Percentiles rank a stretch among this genome's conserved stretches.
Evolutionary conservation across 164 flowering plant genomes (phyloP).

Genomic region (Vitis rotundifolia): DNA sequence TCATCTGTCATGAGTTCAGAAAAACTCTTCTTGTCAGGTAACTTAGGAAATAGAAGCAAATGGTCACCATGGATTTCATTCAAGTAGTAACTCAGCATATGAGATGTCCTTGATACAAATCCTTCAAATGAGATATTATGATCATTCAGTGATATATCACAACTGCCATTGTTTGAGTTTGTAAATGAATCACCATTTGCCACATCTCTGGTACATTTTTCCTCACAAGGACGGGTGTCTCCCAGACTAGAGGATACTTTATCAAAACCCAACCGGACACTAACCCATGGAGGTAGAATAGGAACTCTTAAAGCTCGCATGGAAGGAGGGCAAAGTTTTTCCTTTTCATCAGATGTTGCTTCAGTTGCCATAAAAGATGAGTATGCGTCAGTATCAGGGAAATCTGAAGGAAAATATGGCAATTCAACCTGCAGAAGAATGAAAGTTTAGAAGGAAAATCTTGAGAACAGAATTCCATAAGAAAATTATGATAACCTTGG

Average conservation of each 20-base stretch:
- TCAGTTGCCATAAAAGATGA: constrained; percentile 50
- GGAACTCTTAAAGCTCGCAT: constrained; percentile 63
- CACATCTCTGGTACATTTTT: constrained; percentile 5
- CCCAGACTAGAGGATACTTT: constrained; percentile 4
- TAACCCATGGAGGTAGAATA: constrained; percentile 70
- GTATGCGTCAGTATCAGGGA: constrained; percentile 81
- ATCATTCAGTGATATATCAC: constrained; percentile 9
- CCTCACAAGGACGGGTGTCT: constrained; percentile 6
- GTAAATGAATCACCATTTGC: constrained; percentile 3
- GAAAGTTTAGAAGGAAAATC: background rate
- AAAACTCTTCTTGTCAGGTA: constrained; percentile 20
- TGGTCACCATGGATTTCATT: constrained; percentile 32
- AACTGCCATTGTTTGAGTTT: constrained; percentile 2
- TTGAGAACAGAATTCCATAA: too few relatives aligned
- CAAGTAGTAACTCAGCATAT: constrained; percentile 33
- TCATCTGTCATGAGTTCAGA: constrained; percentile 29
- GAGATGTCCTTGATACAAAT: constrained; percentile 56
- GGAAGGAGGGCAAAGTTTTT: constrained; percentile 44
- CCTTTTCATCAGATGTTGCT: constrained; percentile 37
- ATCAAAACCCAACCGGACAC: constrained; percentile 28
- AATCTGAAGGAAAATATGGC: constrained; percentile 80
- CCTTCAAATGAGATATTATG: constrained; percentile 34
- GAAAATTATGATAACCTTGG: background rate
- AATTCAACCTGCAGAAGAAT: constrained; percentile 55
- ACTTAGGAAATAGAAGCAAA: constrained; percentile 52